Base-by-base conservation (phyloP, 768 basidiomycete genomes). In the Serendipita sp. region DNA sequence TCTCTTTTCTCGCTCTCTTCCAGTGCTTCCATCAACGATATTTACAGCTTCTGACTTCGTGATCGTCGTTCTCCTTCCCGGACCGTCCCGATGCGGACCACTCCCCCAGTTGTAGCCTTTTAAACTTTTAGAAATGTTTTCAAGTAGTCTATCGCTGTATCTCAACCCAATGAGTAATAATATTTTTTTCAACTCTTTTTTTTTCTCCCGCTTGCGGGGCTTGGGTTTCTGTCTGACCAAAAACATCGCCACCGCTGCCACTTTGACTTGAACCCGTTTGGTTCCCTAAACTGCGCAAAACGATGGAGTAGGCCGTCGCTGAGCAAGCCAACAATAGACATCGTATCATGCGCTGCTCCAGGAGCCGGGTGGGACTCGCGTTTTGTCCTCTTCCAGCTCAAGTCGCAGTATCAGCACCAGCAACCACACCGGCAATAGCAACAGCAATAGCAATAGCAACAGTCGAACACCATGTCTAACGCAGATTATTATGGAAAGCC, bases 121-220 rank as follows among this genome's bases (percentile, higher is more conserved):
- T 62, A 18, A 18, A 40, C 31, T 64, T 18, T 33, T 64, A 36
- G 18, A 18, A 18, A 36, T 64, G 55, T 64, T 40, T 58, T 64
- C 15, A 40, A 40, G 40, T 60, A 15, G 36, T 13, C 13, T 16
- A 45, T 15, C 18, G 43, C 18, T 27, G n/a, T 31, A 62, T 18
- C 43, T 31, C 18, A 27, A 36, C 15, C 46, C 64, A 46, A 53
- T 34, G 64, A 64, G 52, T 43, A 37, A 48, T 31, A 23, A 58
- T 63, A 36, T 16, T 27, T 8, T 18, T 60, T 33, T 40, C 13
- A 6, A 40, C 40, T 13, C 40, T 40, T 13, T 40, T 40, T 13
- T 13, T 6, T 6, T 40, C 40, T 40, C 40, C 40, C 40, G 40
- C 13, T 5, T 40, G 23, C 23, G 23, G 23, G 23, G 5, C 13